phyloP scores from a whole-genome alignment of 2,329 filamentous ascomycete genomes.

The Arthrobotrys iridis region DNA sequence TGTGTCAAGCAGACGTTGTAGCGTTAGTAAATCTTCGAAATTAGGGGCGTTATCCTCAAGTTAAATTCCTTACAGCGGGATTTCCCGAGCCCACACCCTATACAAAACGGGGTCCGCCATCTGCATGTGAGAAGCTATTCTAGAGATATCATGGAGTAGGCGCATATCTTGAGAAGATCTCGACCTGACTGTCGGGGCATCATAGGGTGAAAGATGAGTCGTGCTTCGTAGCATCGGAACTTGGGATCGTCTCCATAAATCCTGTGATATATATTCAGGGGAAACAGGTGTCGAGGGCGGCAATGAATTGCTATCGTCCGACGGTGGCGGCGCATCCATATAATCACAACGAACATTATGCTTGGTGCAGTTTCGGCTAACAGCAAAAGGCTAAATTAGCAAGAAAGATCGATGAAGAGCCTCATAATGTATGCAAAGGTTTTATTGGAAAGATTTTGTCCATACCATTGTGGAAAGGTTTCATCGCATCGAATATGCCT shows the following conservation, averaged over 20 bases:
- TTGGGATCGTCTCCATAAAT: constrained; percentile 80
- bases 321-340: constrained; percentile 78
- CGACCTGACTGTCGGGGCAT: constrained; percentile 76
- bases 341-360: constrained; percentile 99
- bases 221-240: constrained; percentile 80
- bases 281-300: constrained; percentile 65
- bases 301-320: constrained; percentile 57
- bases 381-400: constrained; percentile 37
- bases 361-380: constrained; percentile 95
- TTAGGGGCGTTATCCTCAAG: constrained; percentile 53
- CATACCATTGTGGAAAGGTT: constrained; percentile 95
- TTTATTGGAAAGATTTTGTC: constrained; percentile 46
- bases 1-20: constrained; percentile 55
- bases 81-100: constrained; percentile 90
- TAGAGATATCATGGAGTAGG: constrained; percentile 88
- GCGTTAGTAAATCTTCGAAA: constrained; percentile 42
- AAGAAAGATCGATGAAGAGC: constrained; percentile 39
- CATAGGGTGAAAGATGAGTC: constrained; percentile 87
- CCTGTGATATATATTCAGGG: constrained; percentile 85
- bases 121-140: constrained; percentile 83
- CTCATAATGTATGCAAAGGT: constrained; percentile 31
- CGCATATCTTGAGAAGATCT: constrained; percentile 82
- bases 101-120: constrained; percentile 80
- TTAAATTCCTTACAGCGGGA: constrained; percentile 78
- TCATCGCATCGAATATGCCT: constrained; percentile 98